Evolutionary conservation across 1,139 yeast genomes (phyloP), one percentile per base, ranked within the genome.

Genomic region (Lodderomyces metapsilosis): DNA sequence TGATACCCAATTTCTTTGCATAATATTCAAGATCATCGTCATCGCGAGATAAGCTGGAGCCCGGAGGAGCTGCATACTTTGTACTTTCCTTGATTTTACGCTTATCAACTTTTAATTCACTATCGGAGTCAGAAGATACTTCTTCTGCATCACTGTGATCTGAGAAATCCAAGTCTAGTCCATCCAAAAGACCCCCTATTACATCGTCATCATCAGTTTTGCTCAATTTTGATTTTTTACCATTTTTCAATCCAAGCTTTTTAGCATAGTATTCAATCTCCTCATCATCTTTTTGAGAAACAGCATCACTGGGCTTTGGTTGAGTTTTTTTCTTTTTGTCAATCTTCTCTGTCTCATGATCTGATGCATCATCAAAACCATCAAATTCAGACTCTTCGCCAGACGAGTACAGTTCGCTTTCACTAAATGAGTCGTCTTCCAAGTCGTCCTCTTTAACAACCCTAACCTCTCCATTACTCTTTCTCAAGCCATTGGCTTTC

Each of bases 201-300:
- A 80, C 74, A 57, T 85, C 94, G 48, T 80, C 82, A 22, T 80
- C 88, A 28, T 74, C 82, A 2, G 57, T 55, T 35, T 78, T 76
- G 25, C 71, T 59, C 42, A 79, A 64, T 42, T 64, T 68, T 4
- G 66, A 47, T 13, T 62, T 61, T 42, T 66, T 72, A 2, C 77
- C 78, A 12, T 74, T 66, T 53, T 84, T 85, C 52, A 84, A 59
- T 1, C 95, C 95, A 12, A 91, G 69, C 52, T 85, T 82, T 49
- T 84, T 85, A 4, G 96, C 92, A 57, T 88, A 91, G 55, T 82
- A 88, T 22, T 76, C 80, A 64, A 88, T 82, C 38, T 89, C 96
- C 40, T 79, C 81, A 44, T 88, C 94, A 52, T 88, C 95, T 47
- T 76, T 72, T 41, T 68, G 68, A 53, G 76, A 59, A 28, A 74